Base-by-base conservation (phyloP, 148 eudicot species). In the Oxyria digyna region DNA sequence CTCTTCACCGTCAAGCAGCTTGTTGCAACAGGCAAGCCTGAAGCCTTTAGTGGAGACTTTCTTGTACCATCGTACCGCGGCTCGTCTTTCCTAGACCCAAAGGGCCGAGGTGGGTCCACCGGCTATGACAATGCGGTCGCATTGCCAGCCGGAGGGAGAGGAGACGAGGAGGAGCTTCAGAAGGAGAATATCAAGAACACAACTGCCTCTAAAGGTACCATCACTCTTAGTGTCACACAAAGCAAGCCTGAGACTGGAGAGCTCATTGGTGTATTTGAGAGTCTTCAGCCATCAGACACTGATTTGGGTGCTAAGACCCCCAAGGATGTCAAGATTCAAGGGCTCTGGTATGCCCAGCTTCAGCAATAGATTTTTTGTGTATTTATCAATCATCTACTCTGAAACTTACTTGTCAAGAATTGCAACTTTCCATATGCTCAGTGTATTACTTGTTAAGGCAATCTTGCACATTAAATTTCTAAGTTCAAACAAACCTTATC, bases 81-180 rank as follows among this genome's bases (percentile, higher is more conserved):
- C 0, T 88, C 99, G 18, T 88, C 99, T n/a, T 95, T 95, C 83
- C 82, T 95, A 35, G 99, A 95, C 97, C 99, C 99, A 68, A 95
- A 95, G 87, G 99, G 99, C 0, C 71, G 99, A 26, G 99, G 99
- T 69, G 99, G 97, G 0, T 95, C 99, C 6, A 91, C 96, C 0
- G 99, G 99, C 17, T 91, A 95, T 67, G 99, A 95, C 70, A 95
- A 88, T 4, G 97, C 99, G 0, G 99, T 91, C 17, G 99, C 99
- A 6, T 67, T 95, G 81, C 99, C 99, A 4, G 99, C 97, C 6
- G 99, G 99, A n/a, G 99, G 99, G 8, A 87, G 97, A 81, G 99
- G 99, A 71, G 99, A 95, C 27, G 99, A 91, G 62, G 99, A 95
- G 78, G 99, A 95, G 74, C 93, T 95, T 10, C 27, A 70, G 52